Evolutionary conservation across 192 early-diverging fungal genomes (phyloP).

Genomic region (Thamnidium elegans): DNA sequence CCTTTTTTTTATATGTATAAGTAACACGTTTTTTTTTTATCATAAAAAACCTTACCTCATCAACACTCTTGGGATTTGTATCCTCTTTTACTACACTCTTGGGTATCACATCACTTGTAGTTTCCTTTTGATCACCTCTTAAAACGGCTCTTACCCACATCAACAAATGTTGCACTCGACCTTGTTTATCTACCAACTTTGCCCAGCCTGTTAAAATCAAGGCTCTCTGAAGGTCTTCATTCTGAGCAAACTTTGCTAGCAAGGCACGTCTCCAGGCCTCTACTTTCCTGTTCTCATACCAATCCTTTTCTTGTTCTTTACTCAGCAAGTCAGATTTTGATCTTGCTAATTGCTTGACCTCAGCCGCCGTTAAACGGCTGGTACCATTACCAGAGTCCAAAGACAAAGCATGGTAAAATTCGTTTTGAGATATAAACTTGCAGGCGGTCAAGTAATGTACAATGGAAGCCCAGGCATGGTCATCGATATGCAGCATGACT

Average conservation of each 20-base stretch:
- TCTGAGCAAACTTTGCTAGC: slow-evolving; percentile 28
- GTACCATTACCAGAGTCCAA: slow-evolving; percentile 22
- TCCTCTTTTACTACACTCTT: neutral
- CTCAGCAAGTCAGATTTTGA: neutral
- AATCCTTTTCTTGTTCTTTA: slow-evolving; percentile 12
- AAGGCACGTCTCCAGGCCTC: slow-evolving; percentile 13
- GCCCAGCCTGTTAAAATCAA: slow-evolving; percentile 26
- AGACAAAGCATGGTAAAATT: slow-evolving; percentile 9
- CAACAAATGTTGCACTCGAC: slow-evolving; percentile 12
- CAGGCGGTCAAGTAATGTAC: slow-evolving; percentile 23
- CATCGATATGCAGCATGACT: slow-evolving; percentile 23
- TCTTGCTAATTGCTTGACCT: slow-evolving; percentile 1
- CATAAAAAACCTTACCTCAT: neutral
- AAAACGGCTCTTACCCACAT: slow-evolving; percentile 27
- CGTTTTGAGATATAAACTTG: slow-evolving; percentile 5
- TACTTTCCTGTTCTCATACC: slow-evolving; percentile 2
- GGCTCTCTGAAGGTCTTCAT: slow-evolving; percentile 23
- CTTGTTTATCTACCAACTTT: slow-evolving; percentile 19
- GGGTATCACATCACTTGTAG: neutral
- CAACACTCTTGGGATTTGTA: neutral
- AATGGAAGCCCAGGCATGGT: slow-evolving; percentile 32
- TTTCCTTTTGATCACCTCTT: slow-evolving; percentile 13
- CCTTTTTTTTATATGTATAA: neutral
- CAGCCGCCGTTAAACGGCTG: slow-evolving; percentile 11
- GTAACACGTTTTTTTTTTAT: no score